Conservation (phyloP, 371 early-diverging fungal genomes). For the Coemansia sp. region DNA sequence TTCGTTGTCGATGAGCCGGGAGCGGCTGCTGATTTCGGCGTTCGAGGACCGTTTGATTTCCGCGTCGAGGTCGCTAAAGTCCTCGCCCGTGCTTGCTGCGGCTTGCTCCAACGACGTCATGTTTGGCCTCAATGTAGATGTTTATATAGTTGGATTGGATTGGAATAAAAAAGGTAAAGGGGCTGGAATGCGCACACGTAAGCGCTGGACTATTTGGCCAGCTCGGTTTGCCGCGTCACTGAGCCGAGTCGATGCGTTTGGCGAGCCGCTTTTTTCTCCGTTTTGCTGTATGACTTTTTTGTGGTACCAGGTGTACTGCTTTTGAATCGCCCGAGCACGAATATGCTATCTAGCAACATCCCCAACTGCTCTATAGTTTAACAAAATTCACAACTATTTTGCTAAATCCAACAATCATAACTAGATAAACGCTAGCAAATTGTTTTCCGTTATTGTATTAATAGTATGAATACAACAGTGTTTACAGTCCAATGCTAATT, state of each 20-base stretch:
- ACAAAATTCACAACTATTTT: too few species aligned
- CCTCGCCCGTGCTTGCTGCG: slow-evolving; percentile 45
- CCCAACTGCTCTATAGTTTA: too few species aligned
- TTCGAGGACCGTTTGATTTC: slow-evolving; percentile 86
- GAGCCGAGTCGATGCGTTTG: not conserved
- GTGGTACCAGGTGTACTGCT: too few species aligned
- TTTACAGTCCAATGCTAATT: too few species aligned
- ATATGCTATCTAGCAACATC: too few species aligned
- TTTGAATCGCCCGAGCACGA: too few species aligned
- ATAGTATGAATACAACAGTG: too few species aligned
- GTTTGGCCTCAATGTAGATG: slow-evolving; percentile 3
- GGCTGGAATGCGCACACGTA: not conserved
- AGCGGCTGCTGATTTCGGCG: slow-evolving; percentile 90
- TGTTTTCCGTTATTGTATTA: too few species aligned
- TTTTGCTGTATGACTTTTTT: too few species aligned
- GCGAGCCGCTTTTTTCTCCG: too few species aligned
- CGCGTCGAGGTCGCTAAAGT: slow-evolving; percentile 75
- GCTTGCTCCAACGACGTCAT: slow-evolving; percentile 49
- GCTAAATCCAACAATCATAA: too few species aligned
- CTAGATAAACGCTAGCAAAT: too few species aligned
- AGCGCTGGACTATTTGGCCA: not conserved
- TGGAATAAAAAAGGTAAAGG: slow-evolving; percentile 7
- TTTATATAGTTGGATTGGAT: not conserved
- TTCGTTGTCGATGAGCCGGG: slow-evolving; percentile 93
- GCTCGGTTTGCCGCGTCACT: not conserved